Percentiles rank a stretch among this genome's conserved stretches.
phyloP scores from a whole-genome alignment of 495 filamentous ascomycete species.

The Lineolata rhizophorae region DNA sequence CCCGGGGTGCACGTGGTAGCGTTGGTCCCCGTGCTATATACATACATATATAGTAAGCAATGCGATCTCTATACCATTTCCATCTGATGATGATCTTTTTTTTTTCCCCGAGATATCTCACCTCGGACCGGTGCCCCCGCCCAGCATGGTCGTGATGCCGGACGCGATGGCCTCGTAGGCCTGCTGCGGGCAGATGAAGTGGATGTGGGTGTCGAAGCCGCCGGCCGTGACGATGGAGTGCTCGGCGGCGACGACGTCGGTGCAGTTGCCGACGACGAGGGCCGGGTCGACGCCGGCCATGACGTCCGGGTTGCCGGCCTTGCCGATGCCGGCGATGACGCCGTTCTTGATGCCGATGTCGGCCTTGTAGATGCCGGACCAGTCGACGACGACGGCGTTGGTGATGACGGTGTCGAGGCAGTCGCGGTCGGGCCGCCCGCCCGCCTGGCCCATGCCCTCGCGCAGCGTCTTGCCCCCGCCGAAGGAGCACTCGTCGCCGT shows the following conservation, averaged over 20 bases:
- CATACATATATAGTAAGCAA: constrained; percentile 3
- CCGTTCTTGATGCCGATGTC: constrained; percentile 91
- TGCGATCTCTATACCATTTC: constrained; percentile 1
- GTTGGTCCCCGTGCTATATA: constrained; percentile 63
- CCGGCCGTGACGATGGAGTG: constrained; percentile 85
- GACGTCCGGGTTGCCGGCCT: constrained; percentile 89
- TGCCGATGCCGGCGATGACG: constrained; percentile 75
- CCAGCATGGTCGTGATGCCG: constrained; percentile 80
- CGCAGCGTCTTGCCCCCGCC: constrained; percentile 87
- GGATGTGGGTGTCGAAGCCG: constrained; percentile 82
- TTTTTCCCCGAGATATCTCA: constrained; percentile 11
- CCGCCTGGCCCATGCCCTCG: constrained; percentile 93
- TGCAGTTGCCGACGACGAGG: constrained; percentile 74
- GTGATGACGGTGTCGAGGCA: constrained; percentile 75
- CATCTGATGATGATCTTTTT: not conserved
- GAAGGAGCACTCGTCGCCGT: constrained; percentile 91
- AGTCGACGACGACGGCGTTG: constrained; percentile 84
- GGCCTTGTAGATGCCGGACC: constrained; percentile 85
- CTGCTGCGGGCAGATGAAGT: constrained; percentile 95
- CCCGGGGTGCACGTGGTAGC: constrained; percentile 93
- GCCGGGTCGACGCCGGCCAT: constrained; percentile 71
- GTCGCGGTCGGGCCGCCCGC: constrained; percentile 44
- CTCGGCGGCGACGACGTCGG: constrained; percentile 91
- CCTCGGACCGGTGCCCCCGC: constrained; percentile 83
- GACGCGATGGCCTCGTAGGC: constrained; percentile 66